Conservation (phyloP, 768 basidiomycete genomes). For the Boletus fagicola region DNA sequence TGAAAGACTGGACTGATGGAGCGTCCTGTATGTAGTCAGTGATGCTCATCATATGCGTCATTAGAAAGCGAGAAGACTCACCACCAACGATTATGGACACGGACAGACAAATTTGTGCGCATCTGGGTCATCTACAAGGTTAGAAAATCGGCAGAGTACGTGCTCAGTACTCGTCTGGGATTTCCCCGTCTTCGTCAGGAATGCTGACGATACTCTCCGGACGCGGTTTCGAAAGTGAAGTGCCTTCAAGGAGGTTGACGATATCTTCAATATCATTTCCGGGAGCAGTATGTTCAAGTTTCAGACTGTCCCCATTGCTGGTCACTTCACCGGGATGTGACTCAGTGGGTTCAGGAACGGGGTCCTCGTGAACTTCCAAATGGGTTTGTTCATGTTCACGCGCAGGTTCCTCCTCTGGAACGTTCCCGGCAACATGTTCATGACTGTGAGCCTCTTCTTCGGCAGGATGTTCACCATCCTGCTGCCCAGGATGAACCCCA, state of each 20-base stretch:
- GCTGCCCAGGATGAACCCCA: constrained; percentile 14
- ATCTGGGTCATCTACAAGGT: constrained; percentile 24
- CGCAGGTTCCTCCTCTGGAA: constrained; percentile 8
- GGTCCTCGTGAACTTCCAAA: constrained; percentile 9
- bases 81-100: constrained; percentile 25
- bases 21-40: not conserved
- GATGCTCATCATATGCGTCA: not conserved
- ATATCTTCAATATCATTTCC: constrained; percentile 59
- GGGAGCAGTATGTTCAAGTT: not conserved
- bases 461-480: not conserved
- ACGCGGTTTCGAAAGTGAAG: constrained; percentile 36
- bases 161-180: constrained; percentile 51
- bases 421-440: constrained; percentile 3
- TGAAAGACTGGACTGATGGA: constrained; percentile 25
- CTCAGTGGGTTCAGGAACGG: constrained; percentile 12
- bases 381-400: constrained; percentile 6
- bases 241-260: constrained; percentile 59
- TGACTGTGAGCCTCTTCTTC: constrained; percentile 10
- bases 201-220: constrained; percentile 47
- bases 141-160: not conserved
- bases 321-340: constrained; percentile 5
- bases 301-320: constrained; percentile 10
- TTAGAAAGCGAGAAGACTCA: constrained; percentile 1
- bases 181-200: constrained; percentile 55
- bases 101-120: constrained; percentile 23